Evolutionary conservation across 768 basidiomycete species (phyloP).

Genomic region (Sarcodon sp.): DNA sequence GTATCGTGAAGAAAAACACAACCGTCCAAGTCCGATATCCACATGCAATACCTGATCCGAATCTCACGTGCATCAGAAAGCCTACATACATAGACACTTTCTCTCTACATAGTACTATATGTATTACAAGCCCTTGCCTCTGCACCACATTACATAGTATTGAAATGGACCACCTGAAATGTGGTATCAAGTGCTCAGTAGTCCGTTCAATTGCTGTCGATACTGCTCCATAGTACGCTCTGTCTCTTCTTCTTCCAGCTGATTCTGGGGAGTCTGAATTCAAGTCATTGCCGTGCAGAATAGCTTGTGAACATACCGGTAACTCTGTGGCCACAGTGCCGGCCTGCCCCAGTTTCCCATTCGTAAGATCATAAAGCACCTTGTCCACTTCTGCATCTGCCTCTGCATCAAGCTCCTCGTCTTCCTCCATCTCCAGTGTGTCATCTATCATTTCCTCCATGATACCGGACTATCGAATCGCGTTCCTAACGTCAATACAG

Average conservation of each 20-base stretch:
- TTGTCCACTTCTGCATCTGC: constrained; percentile 97
- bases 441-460: constrained; percentile 98
- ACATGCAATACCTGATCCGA: no score
- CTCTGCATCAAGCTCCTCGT: constrained; percentile 92
- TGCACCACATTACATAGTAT: not conserved
- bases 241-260: constrained; percentile 66
- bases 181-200: constrained; percentile 44
- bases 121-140: not conserved
- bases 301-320: constrained; percentile 43
- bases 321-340: constrained; percentile 58
- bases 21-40: no score
- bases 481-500: constrained; percentile 2
- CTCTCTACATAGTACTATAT: not conserved
- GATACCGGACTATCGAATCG: constrained; percentile 66
- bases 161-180: not conserved
- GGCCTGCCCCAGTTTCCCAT: constrained; percentile 88
- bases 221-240: constrained; percentile 87
- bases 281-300: not conserved
- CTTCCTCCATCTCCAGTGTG: constrained; percentile 82
- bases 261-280: constrained; percentile 43
- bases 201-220: constrained; percentile 77
- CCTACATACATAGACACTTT: no score
- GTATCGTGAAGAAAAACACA: constrained; percentile 9
- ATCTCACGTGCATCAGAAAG: no score
- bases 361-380: constrained; percentile 87